Evolutionary conservation across 1,139 yeast species (phyloP), one percentile per base, ranked within the genome.

Genomic region (Hansenula sp.): DNA sequence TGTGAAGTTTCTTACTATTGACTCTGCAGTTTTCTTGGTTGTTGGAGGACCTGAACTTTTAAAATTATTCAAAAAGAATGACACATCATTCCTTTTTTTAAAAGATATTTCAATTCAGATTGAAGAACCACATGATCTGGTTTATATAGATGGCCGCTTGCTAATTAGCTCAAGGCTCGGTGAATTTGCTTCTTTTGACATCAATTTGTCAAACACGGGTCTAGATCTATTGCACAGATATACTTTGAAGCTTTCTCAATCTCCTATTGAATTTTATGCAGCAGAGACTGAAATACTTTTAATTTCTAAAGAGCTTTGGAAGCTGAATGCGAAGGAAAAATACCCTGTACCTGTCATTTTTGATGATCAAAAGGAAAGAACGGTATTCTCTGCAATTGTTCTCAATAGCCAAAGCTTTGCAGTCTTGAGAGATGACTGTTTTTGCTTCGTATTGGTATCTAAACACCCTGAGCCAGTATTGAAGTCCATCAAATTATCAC

Each of bases 401-500:
- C 44, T 32, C 40, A 53, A 54, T 21, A 51, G 54, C 11, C 20
- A 29, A 0, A 41, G 26, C 4, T 50, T 70, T 38, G 69, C 69
- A 2, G 56, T 72, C 10, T 55, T 74, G 3, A 59, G 80, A 43
- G 78, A 72, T 37, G 79, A 76, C 46, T 82, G 82, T 0, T 56
- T 79, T 17, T 62, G 68, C 25, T 44, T 69, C 3, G 60, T 71
- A 0, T 53, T 59, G 3, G 44, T 75, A 1, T 59, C 61, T 1
- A 41, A 41, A 7, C 25, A 33, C 9, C 37, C 42, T 3, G 33
- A 38, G 10, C 40, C 57, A 46, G 30, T 66, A 48, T 41, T 60
- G 38, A 44, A 55, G 39, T 39, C 65, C 64, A n/a, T 71, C 0
- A 60, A 59, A 17, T 50, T 73, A 2, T 65, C 67, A 0, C 69